Percentiles rank a stretch among this genome's conserved stretches.
Evolutionary conservation across 768 basidiomycete species (phyloP).

Genomic region (Mycena sanguinolenta): DNA sequence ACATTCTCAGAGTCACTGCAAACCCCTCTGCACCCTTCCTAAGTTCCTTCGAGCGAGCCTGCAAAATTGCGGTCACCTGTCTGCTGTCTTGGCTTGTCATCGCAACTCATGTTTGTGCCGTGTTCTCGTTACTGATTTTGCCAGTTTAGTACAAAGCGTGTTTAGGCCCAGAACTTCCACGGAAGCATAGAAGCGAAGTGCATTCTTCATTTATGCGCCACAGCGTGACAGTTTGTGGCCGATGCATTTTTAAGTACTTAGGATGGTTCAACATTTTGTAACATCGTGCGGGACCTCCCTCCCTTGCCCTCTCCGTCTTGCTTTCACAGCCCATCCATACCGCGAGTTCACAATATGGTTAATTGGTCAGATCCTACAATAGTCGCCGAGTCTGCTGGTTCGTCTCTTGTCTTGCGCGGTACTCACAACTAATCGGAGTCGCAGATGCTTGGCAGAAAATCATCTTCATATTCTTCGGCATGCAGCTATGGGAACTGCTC

Average conservation of each 20-base stretch:
- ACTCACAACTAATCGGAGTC: background rate
- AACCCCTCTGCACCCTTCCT: background rate
- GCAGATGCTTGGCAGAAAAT: conserved; percentile 71
- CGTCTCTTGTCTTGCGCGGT: conserved; percentile 6
- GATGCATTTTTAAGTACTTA: conserved; percentile 26
- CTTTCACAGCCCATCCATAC: background rate
- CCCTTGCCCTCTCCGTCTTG: background rate
- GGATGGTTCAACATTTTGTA: background rate
- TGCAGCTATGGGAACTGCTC: conserved; percentile 78
- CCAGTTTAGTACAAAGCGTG: conserved; percentile 3
- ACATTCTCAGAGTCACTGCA: background rate
- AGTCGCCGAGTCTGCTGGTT: conserved; percentile 58
- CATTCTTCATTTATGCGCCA: conserved; percentile 32
- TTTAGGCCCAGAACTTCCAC: conserved; percentile 20
- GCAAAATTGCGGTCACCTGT: background rate
- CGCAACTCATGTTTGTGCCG: background rate
- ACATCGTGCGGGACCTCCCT: background rate
- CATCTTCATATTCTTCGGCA: conserved; percentile 73
- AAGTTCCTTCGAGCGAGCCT: background rate
- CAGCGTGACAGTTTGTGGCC: conserved; percentile 23
- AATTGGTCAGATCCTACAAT: conserved; percentile 64
- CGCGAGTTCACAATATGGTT: conserved; percentile 53
- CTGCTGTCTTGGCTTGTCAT: conserved; percentile 5
- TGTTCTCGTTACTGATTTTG: conserved; percentile 4
- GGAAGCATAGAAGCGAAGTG: conserved; percentile 30